Base-by-base conservation (phyloP, 352 stramenopile genomes). In the Globisporangium yorkense region DNA sequence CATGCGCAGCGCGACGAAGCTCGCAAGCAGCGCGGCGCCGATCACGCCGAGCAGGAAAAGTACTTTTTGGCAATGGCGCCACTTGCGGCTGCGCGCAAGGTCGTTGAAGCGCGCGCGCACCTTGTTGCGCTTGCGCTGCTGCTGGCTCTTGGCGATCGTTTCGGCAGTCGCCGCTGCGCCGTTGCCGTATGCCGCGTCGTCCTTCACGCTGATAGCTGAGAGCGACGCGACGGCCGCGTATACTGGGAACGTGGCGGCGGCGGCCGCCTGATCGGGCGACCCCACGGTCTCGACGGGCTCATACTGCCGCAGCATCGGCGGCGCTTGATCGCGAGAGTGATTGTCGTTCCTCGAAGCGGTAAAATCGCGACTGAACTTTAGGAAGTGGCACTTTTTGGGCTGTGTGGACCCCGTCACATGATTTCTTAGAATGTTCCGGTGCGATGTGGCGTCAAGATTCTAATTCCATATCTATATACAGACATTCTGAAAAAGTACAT, bases 181-280 rank as follows among this genome's bases (percentile, higher is more conserved):
- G 20, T 45, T 9, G 41, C 45, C 40, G 33, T 20, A 27, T 29
- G n/a, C 18, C 8, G 41, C 10, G 49, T 59, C 27, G n/a, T 44
- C 33, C 15, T 29, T 39, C 37, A 61, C 49, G 56, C 35, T 16
- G 56, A 61, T 61, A 10, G 56, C 52, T 5, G 56, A 56, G 56
- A 61, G 56, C 16, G 57, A 63, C 50, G 57, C 51, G 27, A 59
- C 57, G 10, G 57, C 57, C 5, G 48, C 2, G 16, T 53, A 57
- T n/a, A 41, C 40, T 27, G 24, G 24, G 24, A 27, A 1, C 24
- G 24, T 27, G 24, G 24, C 24, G 24, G 24, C 24, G 24, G 24
- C 24, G 39, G 48, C 20, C 39, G 49, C 33, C 51, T 59, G 41
- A 12, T 63, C 57, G 5, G 49, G 57, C 8, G 57, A 63, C 21